A percentile compares a stretch with the other conserved stretches of the same genome.
These are phyloP conservation scores for Collybia mongolica DNA, from an alignment of 768 basidiomycete genomes.

Conservation along the genomic window DNA sequence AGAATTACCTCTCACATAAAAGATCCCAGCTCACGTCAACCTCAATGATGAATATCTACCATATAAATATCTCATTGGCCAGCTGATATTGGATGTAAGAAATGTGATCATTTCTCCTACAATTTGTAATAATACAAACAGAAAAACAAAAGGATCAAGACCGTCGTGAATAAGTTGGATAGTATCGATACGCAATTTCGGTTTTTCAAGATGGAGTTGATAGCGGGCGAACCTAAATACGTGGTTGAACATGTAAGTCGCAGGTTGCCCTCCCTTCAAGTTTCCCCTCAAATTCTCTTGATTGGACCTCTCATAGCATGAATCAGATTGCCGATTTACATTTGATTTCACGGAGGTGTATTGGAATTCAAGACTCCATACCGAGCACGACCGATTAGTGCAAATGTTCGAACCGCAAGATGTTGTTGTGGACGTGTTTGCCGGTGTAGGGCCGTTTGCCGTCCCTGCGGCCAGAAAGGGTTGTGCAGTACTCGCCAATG, in stretches of 20 bases:
- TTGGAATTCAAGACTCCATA: conserved; percentile 95
- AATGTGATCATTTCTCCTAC: not conserved
- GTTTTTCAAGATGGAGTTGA: conserved; percentile 94
- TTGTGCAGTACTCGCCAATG: conserved; percentile 87
- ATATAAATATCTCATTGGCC: conserved; percentile 88
- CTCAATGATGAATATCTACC: conserved; percentile 88
- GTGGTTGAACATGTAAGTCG: conserved; percentile 81
- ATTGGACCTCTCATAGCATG: conserved; percentile 47
- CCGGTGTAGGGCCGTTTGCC: conserved; percentile 96
- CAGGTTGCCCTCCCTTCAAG: not conserved
- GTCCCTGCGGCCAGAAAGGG: conserved; percentile 92
- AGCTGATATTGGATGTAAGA: conserved; percentile 87
- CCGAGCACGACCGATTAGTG: conserved; percentile 89
- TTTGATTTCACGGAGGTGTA: conserved; percentile 97
- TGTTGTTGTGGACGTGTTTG: conserved; percentile 91
- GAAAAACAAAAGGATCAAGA: conserved; percentile 85
- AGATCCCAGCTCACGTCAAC: conserved; percentile 79
- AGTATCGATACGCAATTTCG: conserved; percentile 84
- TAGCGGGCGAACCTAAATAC: conserved; percentile 88
- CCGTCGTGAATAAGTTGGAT: conserved; percentile 95
- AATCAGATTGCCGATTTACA: conserved; percentile 82
- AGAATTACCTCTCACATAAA: not conserved
- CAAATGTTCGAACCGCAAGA: conserved; percentile 68
- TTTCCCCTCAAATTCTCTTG: not conserved
- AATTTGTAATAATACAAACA: conserved; percentile 24